Base-by-base conservation (phyloP, 139 green algal species). In the Tetradesmus lagerheimii region DNA sequence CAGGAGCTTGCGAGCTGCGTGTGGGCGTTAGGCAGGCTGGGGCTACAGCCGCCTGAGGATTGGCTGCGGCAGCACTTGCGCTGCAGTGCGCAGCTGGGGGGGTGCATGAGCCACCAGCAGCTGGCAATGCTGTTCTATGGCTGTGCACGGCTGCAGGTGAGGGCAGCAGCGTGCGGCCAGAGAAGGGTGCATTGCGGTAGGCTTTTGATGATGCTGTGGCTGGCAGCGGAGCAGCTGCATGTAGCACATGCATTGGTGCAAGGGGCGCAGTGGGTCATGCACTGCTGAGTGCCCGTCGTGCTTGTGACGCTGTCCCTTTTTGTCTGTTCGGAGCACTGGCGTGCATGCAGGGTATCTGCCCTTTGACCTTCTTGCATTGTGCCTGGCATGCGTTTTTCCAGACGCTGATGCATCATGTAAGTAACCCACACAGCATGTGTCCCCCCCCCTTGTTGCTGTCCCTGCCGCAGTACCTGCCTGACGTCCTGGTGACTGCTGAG, bases 91-190 rank as follows among this genome's bases (percentile, higher is more conserved):
- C 83, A 75, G 37, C 45, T 67, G 43, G 75, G 39, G 25, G 31
- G 57, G 5, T 39, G 37, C 34, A 86, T 95, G 43, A 91, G 34
- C 1, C 83, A 92, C 43, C 83, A 85, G 12, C 90, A 94, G 85
- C 67, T 94, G 53, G 91, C 89, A 4, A 95, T 94, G 87, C 87
- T 95, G 76, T 85, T 94, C 80, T 95, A 92, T 90, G 88, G 78
- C 18, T 88, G 94, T 23, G 92, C 93, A 9, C 89, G 93, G 38
- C 88, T 95, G 29, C 86, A 92, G 74, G 87, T 85, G 35, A 76
- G 85, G 53, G 6, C 31, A n/a, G 80, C 38, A 20, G 47, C n/a
- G n/a, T n/a, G 47, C 8, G 18, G 47, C 5, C 12, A 18, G 47
- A 20, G 20, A 23, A 4, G 57, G 11, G 50, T 64, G 50, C 50